phyloP scores from a whole-genome alignment of 345 rosid species.

The Moringa oleifera region DNA sequence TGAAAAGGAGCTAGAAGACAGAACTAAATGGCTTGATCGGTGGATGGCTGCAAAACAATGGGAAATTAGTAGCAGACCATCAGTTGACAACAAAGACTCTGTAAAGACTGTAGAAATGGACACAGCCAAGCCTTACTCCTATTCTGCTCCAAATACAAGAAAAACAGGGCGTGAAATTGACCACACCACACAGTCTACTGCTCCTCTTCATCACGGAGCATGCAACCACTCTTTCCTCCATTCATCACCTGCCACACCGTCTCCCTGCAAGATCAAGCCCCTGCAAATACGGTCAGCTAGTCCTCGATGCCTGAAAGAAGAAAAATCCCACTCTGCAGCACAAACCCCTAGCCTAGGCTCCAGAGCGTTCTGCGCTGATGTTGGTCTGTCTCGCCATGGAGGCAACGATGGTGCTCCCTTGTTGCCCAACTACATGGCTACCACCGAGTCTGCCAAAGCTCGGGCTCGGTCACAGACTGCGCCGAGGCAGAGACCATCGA shows the following conservation, averaged over 20 bases:
- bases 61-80: conserved; percentile 41
- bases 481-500: conserved; percentile 58
- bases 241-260: conserved; percentile 48
- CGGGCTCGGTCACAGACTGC: conserved; percentile 71
- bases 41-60: conserved; percentile 83
- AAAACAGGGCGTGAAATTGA: conserved; percentile 13
- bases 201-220: conserved; percentile 28
- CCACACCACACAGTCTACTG: conserved; percentile 17
- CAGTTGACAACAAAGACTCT: conserved; percentile 38
- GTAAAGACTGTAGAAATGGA: conserved; percentile 57
- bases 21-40: conserved; percentile 70
- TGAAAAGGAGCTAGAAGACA: conserved; percentile 43
- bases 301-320: conserved; percentile 38
- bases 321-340: conserved; percentile 27
- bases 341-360: conserved; percentile 41
- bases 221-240: conserved; percentile 20
- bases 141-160: conserved; percentile 18
- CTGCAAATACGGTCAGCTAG: conserved; percentile 59
- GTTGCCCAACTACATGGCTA: conserved; percentile 78
- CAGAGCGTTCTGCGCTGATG: conserved; percentile 13
- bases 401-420: conserved; percentile 17
- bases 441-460: conserved; percentile 85
- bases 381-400: conserved; percentile 22
- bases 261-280: conserved; percentile 50
- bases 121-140: conserved; percentile 24